Evolutionary conservation across 208 protist genomes (phyloP), one percentile per base, ranked within the genome.

Genomic region (Entamoeba dispar): DNA sequence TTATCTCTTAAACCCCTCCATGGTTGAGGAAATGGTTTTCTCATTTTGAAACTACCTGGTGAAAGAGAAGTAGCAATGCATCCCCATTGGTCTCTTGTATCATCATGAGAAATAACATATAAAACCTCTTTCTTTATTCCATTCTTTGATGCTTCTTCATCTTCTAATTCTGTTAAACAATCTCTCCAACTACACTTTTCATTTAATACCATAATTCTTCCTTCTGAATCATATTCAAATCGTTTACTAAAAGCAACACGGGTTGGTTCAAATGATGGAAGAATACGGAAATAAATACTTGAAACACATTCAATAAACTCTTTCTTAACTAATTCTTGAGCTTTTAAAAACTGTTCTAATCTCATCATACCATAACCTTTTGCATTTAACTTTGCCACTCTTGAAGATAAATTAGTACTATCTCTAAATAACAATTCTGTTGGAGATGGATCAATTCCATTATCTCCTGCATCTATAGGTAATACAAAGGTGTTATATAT

Each of bases 381-480:
- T 31, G 96, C 94, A 94, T 98, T 96, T 51, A 98, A 95, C 43
- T 93, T 52, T 4, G 95, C 96, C 34, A 98, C 96, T 92, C 97
- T 96, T 47, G 95, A 93, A 27, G 96, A 95, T 17, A 98, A 96
- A 90, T 94, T 95, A 7, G 96, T 97, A 86, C 93, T 93, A 47
- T 97, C 94, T 49, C 91, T 95, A 94, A 98, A 98, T 93, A 96
- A 94, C 91, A 94, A 91, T 93, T 95, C 51, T 19, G 19, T 43
- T 69, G 92, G 19, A 94, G 95, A 97, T 57, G 94, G 93, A 91
- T 97, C 96, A 31, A 98, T 96, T 38, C 97, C 97, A 95, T 98
- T 98, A 93, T 98, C 97, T 57, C 97, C 96, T 61, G 96, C 98
- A 94, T 98, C 97, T 55, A 98, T 96, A 93, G 97, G 95, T 94